These are phyloP conservation scores for Lachancea dasiensis DNA, from an alignment of 805 yeast genomes.

Conservation along the genomic window DNA sequence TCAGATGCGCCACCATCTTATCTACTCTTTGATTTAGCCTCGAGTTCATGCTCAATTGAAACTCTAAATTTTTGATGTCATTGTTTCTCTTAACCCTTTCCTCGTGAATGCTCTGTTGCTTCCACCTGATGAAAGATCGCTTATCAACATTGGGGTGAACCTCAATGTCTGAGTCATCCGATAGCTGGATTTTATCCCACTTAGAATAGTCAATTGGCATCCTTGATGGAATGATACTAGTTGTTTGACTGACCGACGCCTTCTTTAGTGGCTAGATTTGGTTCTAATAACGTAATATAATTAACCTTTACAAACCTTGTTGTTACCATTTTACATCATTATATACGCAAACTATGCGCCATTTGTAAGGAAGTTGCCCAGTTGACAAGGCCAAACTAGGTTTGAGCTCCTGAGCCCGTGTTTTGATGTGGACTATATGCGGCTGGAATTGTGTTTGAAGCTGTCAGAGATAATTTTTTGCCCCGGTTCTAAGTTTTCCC, in stretches of 20 bases:
- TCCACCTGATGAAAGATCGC: conserved; percentile 87
- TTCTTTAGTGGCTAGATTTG: not conserved
- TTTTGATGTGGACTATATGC: too few relatives aligned
- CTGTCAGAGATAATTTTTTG: too few relatives aligned
- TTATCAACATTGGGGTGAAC: conserved; percentile 98
- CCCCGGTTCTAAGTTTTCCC: too few relatives aligned
- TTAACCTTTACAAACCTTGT: too few relatives aligned
- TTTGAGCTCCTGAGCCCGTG: too few relatives aligned
- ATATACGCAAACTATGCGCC: too few relatives aligned
- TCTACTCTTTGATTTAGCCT: conserved; percentile 72
- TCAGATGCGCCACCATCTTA: conserved; percentile 42
- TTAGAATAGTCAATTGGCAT: conserved; percentile 94
- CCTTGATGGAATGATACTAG: not conserved
- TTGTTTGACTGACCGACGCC: not conserved
- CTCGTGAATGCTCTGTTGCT: conserved; percentile 95
- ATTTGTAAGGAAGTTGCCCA: too few relatives aligned
- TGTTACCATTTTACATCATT: too few relatives aligned
- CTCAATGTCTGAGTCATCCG: conserved; percentile 95
- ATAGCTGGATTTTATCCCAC: conserved; percentile 94
- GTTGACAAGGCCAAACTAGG: too few relatives aligned
- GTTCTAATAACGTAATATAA: not conserved
- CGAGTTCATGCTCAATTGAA: conserved; percentile 76
- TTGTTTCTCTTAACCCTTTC: conserved; percentile 74
- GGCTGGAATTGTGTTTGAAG: too few relatives aligned
- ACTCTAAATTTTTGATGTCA: conserved; percentile 67